phyloP scores from a whole-genome alignment of 2,329 filamentous ascomycete genomes.

The Diaporthe capsici region DNA sequence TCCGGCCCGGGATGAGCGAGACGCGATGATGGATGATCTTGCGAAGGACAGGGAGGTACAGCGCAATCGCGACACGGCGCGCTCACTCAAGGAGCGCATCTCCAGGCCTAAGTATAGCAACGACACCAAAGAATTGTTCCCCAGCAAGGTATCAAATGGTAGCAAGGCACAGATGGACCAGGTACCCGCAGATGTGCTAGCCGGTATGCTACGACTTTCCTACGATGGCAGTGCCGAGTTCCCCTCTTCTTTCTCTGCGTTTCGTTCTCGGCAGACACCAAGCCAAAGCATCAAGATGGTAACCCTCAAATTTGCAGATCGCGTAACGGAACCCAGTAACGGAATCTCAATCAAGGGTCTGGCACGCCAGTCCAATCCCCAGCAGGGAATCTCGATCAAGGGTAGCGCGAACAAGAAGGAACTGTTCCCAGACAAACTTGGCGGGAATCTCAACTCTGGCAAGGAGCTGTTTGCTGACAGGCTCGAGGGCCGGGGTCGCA shows the following conservation, averaged over 20 bases:
- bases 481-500: slow-evolving; percentile 69
- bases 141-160: slow-evolving; percentile 54
- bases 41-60: slow-evolving; percentile 49
- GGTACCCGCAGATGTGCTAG: slow-evolving; percentile 52
- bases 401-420: slow-evolving; percentile 75
- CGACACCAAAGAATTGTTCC: slow-evolving; percentile 71
- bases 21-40: slow-evolving; percentile 50
- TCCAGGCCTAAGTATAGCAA: slow-evolving; percentile 55
- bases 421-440: slow-evolving; percentile 76
- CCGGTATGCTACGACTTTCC: slow-evolving; percentile 49
- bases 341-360: slow-evolving; percentile 67
- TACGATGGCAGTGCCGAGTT: slow-evolving; percentile 41
- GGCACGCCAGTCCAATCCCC: slow-evolving; percentile 61
- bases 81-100: slow-evolving; percentile 60
- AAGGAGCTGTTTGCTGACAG: slow-evolving; percentile 79
- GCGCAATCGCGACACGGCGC: slow-evolving; percentile 60
- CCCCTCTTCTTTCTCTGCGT: background rate
- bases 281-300: slow-evolving; percentile 21
- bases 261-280: background rate
- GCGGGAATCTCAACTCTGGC: slow-evolving; percentile 66
- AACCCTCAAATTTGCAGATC: slow-evolving; percentile 37
- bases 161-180: slow-evolving; percentile 53
- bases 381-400: slow-evolving; percentile 75
- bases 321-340: slow-evolving; percentile 29
- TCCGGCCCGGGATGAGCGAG: slow-evolving; percentile 60